Evolutionary conservation across 2,329 filamentous ascomycete genomes (phyloP).

Genomic region (Phialocephala subalpina): DNA sequence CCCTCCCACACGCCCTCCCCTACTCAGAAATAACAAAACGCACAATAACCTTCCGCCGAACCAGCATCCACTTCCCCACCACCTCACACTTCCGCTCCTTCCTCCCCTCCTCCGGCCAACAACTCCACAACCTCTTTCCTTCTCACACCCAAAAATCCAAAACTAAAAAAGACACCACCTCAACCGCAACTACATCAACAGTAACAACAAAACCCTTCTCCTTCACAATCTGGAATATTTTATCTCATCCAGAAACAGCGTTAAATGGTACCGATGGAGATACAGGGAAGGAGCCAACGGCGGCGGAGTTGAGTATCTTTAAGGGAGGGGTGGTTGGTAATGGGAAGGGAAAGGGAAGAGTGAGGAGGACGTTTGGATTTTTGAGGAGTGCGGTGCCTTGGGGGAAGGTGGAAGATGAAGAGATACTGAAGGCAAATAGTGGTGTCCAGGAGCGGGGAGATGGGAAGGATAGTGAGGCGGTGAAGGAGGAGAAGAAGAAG

Average conservation of each 20-base stretch:
- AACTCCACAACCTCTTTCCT: not conserved
- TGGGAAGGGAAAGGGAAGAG: not conserved
- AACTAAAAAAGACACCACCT: too few relatives aligned
- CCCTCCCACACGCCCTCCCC: constrained; percentile 3
- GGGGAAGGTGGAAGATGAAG: not conserved
- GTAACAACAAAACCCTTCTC: not conserved
- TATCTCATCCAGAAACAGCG: not conserved
- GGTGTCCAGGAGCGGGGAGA: not conserved
- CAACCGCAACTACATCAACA: not conserved
- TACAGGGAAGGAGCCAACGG: not conserved
- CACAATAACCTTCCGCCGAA: not conserved
- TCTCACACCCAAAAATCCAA: not conserved
- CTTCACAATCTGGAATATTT: not conserved
- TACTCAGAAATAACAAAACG: not conserved
- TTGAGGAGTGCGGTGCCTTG: not conserved
- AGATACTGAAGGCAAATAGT: too few relatives aligned
- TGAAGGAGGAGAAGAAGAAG: not conserved
- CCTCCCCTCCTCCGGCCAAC: not conserved
- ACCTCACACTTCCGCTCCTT: constrained; percentile 1
- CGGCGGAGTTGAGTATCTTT: constrained; percentile 1
- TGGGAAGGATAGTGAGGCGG: not conserved
- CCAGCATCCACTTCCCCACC: not conserved
- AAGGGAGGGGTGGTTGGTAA: not conserved
- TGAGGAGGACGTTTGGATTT: not conserved
- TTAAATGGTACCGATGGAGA: not conserved